Percentiles rank a stretch among this genome's conserved stretches.
phyloP scores from a whole-genome alignment of 352 stramenopile genomes.

The Phytophthora lateralis region DNA sequence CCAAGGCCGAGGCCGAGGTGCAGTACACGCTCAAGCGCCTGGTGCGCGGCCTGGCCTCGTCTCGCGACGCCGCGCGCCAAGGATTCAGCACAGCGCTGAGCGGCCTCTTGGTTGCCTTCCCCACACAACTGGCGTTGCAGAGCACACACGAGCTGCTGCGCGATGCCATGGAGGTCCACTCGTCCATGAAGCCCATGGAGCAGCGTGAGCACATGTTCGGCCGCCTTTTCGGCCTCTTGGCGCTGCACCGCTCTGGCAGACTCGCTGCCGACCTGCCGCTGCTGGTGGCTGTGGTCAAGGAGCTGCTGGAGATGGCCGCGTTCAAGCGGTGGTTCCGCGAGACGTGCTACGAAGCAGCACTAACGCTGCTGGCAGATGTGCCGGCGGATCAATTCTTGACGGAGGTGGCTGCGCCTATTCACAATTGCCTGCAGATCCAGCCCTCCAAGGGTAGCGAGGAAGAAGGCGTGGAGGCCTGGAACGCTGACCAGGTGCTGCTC shows the following conservation, averaged over 20 bases:
- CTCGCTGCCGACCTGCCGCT: slow-evolving; percentile 49
- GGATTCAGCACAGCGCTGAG: slow-evolving; percentile 89
- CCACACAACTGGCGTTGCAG: slow-evolving; percentile 40
- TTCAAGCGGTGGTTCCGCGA: slow-evolving; percentile 91
- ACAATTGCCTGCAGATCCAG: slow-evolving; percentile 38
- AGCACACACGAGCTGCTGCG: slow-evolving; percentile 65
- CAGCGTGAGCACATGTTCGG: slow-evolving; percentile 93
- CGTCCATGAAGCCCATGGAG: slow-evolving; percentile 91
- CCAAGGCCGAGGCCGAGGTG: slow-evolving; percentile 54
- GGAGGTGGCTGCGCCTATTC: slow-evolving; percentile 30
- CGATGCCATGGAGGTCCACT: slow-evolving; percentile 81
- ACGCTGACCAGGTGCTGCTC: slow-evolving; percentile 82
- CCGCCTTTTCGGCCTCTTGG: slow-evolving; percentile 87
- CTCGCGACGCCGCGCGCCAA: slow-evolving; percentile 86
- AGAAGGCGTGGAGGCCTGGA: slow-evolving; percentile 52
- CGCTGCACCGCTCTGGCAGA: slow-evolving; percentile 77
- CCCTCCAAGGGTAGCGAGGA: slow-evolving; percentile 36
- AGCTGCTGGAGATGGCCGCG: slow-evolving; percentile 79
- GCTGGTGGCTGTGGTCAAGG: slow-evolving; percentile 63
- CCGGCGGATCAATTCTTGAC: slow-evolving; percentile 52
- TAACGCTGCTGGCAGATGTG: slow-evolving; percentile 65
- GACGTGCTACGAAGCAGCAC: slow-evolving; percentile 69
- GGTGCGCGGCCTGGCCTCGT: slow-evolving; percentile 89
- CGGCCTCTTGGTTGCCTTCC: slow-evolving; percentile 65
- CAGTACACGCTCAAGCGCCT: slow-evolving; percentile 92